These are phyloP conservation scores for Scheffersomyces illinoinensis DNA, from an alignment of 1,139 yeast genomes.

Conservation along the genomic window DNA sequence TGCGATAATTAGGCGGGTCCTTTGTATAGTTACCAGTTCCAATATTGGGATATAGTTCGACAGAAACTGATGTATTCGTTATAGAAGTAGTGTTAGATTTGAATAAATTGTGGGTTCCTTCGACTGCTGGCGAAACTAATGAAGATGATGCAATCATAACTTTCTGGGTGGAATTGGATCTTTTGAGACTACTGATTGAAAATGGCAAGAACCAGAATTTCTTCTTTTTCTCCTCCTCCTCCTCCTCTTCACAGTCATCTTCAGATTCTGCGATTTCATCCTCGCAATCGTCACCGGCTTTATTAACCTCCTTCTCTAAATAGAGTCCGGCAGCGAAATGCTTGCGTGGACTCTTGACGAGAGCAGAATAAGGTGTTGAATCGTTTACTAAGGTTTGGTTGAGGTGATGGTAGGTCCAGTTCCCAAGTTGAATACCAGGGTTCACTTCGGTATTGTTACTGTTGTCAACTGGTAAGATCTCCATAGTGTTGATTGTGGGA, in stretches of 20 bases:
- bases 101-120: slow-evolving; percentile 11
- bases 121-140: slow-evolving; percentile 7
- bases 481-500: neutral
- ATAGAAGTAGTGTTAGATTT: neutral
- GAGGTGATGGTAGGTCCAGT: neutral
- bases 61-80: neutral
- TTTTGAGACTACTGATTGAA: neutral
- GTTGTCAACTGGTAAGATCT: neutral
- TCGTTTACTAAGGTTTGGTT: neutral
- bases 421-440: neutral
- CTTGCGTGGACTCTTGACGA: neutral
- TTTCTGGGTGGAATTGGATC: neutral
- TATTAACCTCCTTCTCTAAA: neutral
- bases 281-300: slow-evolving; percentile 1
- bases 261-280: slow-evolving; percentile 8
- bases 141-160: slow-evolving; percentile 6
- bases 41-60: neutral
- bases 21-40: neutral
- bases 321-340: neutral
- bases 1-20: neutral
- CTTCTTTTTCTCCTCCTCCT: slow-evolving; percentile 4
- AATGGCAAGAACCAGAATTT: slow-evolving; percentile 14
- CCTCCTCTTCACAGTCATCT: slow-evolving; percentile 6
- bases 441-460: neutral
- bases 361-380: neutral